A percentile compares a stretch with the other conserved stretches of the same genome.
phyloP scores from a whole-genome alignment of 2,329 filamentous ascomycete species.

The Fusarium globosum region DNA sequence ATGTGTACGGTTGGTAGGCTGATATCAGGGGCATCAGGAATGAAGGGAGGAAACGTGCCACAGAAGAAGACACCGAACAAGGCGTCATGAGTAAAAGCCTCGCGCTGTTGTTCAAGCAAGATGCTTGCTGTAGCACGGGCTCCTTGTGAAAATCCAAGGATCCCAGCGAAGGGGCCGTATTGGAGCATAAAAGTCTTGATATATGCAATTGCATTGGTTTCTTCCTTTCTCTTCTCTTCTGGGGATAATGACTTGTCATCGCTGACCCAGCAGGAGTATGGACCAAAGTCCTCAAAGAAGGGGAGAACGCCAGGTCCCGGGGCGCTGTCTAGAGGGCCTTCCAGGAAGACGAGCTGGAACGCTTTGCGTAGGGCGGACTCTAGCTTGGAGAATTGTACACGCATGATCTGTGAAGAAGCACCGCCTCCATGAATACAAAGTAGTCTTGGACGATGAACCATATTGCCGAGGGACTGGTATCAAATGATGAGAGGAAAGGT shows the following conservation, averaged over 20 bases:
- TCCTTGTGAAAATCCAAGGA: conserved; percentile 1
- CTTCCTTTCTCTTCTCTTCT: not conserved
- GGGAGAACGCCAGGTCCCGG: conserved; percentile 3
- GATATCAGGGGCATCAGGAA: not conserved
- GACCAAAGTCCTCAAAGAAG: not conserved
- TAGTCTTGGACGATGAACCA: not conserved
- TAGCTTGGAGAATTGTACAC: not conserved
- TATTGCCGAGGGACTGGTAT: not conserved
- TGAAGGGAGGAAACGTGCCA: not conserved
- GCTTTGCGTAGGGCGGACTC: not conserved
- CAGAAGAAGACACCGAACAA: conserved; percentile 9
- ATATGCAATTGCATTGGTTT: not conserved
- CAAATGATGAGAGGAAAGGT: not conserved
- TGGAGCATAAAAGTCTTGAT: not conserved
- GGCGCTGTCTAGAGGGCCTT: not conserved
- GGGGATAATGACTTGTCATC: not conserved
- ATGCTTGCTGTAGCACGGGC: conserved; percentile 3
- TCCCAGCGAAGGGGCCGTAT: not conserved
- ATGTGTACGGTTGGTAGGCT: not conserved
- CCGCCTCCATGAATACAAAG: conserved; percentile 6
- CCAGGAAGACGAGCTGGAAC: not conserved
- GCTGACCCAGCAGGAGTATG: conserved; percentile 11
- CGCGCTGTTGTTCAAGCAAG: not conserved
- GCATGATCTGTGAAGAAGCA: conserved; percentile 3
- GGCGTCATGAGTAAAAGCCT: not conserved